Conservation (phyloP, 1,284 basidiomycete genomes). For the Schizophyllum commune region DNA sequence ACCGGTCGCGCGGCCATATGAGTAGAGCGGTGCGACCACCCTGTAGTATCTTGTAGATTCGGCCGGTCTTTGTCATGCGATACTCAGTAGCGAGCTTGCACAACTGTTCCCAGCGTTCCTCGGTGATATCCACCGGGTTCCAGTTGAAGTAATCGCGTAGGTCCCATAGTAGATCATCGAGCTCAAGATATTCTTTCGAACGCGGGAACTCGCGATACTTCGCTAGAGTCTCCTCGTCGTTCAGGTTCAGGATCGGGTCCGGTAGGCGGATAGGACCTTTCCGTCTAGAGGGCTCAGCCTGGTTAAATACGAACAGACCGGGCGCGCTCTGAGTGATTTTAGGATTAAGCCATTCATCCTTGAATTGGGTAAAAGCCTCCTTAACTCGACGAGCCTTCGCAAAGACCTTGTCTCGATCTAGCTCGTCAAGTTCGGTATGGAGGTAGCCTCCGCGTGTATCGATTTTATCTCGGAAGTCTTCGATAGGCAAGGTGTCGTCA, state of each 20-base stretch:
- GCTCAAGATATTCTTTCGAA: neutral
- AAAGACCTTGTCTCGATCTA: neutral
- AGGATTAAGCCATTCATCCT: neutral
- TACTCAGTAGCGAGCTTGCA: neutral
- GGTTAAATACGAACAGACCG: too few species aligned
- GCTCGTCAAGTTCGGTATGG: neutral
- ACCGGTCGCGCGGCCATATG: neutral
- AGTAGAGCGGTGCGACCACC: neutral
- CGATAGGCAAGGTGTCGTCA: constrained; percentile 8
- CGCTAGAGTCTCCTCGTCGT: neutral
- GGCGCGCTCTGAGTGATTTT: neutral
- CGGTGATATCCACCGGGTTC: neutral
- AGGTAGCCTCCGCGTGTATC: constrained; percentile 5
- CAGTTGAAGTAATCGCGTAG: neutral
- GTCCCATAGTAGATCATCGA: neutral
- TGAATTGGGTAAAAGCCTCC: constrained; percentile 3
- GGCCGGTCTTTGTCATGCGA: neutral
- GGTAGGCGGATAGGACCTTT: neutral
- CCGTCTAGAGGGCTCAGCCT: too few species aligned
- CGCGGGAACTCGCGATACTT: neutral
- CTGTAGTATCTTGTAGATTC: neutral
- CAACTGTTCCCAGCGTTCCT: neutral
- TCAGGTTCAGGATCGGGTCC: neutral
- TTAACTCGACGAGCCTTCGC: constrained; percentile 9
- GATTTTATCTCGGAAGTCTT: constrained; percentile 12